Conservation (phyloP, 2,329 filamentous ascomycete genomes). For the Dothiorella sarmentorum region DNA sequence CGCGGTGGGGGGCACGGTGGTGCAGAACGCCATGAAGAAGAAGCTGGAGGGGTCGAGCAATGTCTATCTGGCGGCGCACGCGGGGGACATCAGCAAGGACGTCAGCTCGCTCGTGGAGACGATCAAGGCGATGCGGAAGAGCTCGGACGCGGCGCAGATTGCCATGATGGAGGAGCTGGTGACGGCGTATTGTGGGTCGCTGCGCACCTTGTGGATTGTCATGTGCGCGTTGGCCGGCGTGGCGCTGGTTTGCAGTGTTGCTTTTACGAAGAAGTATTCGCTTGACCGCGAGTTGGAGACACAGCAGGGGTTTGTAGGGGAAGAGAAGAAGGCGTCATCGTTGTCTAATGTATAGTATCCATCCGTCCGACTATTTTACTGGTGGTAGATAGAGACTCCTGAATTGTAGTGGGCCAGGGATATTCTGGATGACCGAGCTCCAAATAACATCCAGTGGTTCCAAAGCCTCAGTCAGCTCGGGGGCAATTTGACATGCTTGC, state of each 20-base stretch:
- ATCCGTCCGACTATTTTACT: too few species aligned
- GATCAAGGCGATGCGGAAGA: constrained; percentile 24
- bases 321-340: neutral
- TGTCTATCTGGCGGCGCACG: constrained; percentile 21
- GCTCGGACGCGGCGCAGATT: constrained; percentile 19
- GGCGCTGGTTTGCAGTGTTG: constrained; percentile 25
- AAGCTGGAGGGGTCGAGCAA: constrained; percentile 22
- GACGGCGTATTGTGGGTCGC: constrained; percentile 24
- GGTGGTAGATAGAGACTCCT: too few species aligned
- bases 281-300: constrained; percentile 17
- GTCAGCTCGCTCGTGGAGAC: constrained; percentile 27
- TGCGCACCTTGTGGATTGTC: constrained; percentile 31
- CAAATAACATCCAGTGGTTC: too few species aligned
- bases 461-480: too few species aligned
- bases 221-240: constrained; percentile 28
- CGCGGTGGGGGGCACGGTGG: constrained; percentile 44
- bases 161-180: constrained; percentile 25
- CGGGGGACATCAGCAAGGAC: constrained; percentile 25
- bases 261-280: constrained; percentile 3
- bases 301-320: constrained; percentile 13
- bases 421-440: too few species aligned
- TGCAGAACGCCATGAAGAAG: constrained; percentile 32
- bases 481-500: too few species aligned
- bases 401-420: too few species aligned
- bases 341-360: too few species aligned